A percentile compares a stretch with the other conserved stretches of the same genome.
Conservation (phyloP, 257 asterid species). For the Nicotiana paniculata region DNA sequence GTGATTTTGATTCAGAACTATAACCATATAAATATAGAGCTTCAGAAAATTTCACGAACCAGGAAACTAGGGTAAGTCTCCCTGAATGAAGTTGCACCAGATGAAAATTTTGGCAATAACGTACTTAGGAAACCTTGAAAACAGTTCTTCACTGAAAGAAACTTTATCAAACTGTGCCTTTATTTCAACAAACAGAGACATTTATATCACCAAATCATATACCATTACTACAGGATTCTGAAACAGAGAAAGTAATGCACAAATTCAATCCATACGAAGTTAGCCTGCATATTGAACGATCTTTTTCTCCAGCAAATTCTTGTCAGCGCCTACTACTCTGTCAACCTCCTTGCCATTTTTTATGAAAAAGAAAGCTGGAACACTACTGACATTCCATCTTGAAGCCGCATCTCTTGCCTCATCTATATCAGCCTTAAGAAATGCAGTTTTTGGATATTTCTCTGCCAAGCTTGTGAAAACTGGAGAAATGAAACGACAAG, state of each 20-base stretch:
- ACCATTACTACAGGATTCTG: neutral
- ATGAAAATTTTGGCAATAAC: neutral
- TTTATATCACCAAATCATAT: neutral
- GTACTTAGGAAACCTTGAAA: neutral
- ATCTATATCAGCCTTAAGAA: slow-evolving; percentile 63
- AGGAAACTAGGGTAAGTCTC: neutral
- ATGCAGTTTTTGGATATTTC: slow-evolving; percentile 44
- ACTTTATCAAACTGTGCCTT: neutral
- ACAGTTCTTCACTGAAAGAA: neutral
- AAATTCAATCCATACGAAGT: neutral
- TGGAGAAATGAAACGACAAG: slow-evolving; percentile 63
- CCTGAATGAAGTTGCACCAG: neutral
- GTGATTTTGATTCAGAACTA: neutral
- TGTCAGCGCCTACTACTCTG: slow-evolving; percentile 47
- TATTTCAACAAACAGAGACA: neutral
- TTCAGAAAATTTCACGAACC: neutral
- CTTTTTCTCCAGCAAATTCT: slow-evolving; percentile 41
- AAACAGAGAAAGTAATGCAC: neutral
- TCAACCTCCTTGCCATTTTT: slow-evolving; percentile 63
- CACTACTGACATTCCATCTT: slow-evolving; percentile 47
- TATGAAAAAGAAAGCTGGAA: slow-evolving; percentile 62
- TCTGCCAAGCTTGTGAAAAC: slow-evolving; percentile 40
- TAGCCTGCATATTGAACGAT: slow-evolving; percentile 44
- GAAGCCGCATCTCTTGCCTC: slow-evolving; percentile 53
- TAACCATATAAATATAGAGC: neutral